Conservation (phyloP, 768 basidiomycete genomes). For the Lyophyllum atratum region DNA sequence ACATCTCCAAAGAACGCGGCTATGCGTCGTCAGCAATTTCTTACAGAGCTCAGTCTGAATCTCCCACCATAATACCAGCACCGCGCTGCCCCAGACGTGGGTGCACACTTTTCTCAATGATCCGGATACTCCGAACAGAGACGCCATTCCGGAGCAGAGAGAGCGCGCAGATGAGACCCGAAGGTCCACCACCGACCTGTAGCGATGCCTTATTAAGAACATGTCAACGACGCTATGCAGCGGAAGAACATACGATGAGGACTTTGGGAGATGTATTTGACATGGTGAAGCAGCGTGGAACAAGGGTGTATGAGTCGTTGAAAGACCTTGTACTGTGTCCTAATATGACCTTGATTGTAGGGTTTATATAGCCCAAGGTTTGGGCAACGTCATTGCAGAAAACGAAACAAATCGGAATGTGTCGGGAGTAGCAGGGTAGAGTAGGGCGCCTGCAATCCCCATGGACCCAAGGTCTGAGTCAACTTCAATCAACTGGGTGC, state of each 20-base stretch:
- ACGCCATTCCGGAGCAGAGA: constrained; percentile 45
- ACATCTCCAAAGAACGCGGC: constrained; percentile 48
- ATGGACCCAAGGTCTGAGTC: too few species aligned
- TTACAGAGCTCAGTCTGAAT: background rate
- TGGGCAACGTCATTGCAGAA: too few species aligned
- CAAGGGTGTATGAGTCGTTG: too few species aligned
- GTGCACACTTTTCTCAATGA: constrained; percentile 47
- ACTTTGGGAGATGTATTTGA: constrained; percentile 14
- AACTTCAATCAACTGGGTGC: too few species aligned
- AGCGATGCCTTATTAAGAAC: background rate
- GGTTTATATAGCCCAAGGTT: too few species aligned
- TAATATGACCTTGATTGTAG: too few species aligned
- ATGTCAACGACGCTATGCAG: background rate
- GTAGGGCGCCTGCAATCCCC: too few species aligned
- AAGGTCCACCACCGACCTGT: constrained; percentile 49
- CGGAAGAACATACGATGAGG: constrained; percentile 23
- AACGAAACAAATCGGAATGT: too few species aligned
- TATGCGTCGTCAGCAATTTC: constrained; percentile 13
- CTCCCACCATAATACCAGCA: background rate
- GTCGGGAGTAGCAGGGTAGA: too few species aligned
- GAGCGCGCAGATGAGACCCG: constrained; percentile 45
- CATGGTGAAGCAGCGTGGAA: too few species aligned
- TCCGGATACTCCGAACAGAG: constrained; percentile 52
- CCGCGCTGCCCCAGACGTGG: constrained; percentile 32
- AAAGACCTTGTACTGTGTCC: background rate